Evolutionary conservation across 495 filamentous ascomycete genomes (phyloP).

Genomic region (Xylaria nigripes): DNA sequence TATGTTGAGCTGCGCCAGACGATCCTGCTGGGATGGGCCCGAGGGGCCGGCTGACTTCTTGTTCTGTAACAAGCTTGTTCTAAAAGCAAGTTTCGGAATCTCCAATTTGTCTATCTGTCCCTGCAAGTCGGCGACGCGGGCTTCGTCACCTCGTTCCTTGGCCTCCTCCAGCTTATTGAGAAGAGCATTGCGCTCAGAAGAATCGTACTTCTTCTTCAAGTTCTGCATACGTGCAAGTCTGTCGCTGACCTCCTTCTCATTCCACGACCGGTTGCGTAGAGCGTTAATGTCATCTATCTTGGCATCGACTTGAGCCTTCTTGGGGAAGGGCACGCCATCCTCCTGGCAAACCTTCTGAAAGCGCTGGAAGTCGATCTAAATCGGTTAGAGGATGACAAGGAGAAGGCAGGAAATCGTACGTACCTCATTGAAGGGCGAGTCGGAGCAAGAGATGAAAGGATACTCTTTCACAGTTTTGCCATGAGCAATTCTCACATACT

Average conservation of each 20-base stretch:
- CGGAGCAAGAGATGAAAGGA: conserved; percentile 77
- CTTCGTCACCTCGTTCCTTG: conserved; percentile 51
- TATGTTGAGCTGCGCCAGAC: conserved; percentile 64
- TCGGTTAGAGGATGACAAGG: conserved; percentile 21
- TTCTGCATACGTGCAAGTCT: conserved; percentile 64
- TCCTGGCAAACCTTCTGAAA: conserved; percentile 66
- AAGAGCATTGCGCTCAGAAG: conserved; percentile 55
- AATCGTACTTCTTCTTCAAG: conserved; percentile 50
- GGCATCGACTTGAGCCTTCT: conserved; percentile 49
- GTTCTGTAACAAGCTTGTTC: conserved; percentile 46
- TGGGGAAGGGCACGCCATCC: conserved; percentile 64
- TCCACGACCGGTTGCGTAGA: conserved; percentile 71
- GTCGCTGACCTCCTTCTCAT: conserved; percentile 64
- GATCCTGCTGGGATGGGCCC: conserved; percentile 57
- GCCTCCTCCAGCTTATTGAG: conserved; percentile 57
- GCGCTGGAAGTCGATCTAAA: conserved; percentile 69
- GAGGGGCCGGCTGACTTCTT: conserved; percentile 30
- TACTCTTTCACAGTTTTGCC: conserved; percentile 71
- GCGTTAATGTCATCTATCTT: conserved; percentile 78
- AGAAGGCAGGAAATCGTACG: conserved; percentile 11
- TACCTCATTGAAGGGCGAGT: conserved; percentile 66
- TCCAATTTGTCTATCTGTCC: conserved; percentile 60
- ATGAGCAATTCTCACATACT: conserved; percentile 64
- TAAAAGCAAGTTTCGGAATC: conserved; percentile 60
- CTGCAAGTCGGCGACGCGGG: conserved; percentile 50